These are phyloP conservation scores for Phytophthora litchii DNA, from an alignment of 352 stramenopile genomes.

Conservation along the genomic window DNA sequence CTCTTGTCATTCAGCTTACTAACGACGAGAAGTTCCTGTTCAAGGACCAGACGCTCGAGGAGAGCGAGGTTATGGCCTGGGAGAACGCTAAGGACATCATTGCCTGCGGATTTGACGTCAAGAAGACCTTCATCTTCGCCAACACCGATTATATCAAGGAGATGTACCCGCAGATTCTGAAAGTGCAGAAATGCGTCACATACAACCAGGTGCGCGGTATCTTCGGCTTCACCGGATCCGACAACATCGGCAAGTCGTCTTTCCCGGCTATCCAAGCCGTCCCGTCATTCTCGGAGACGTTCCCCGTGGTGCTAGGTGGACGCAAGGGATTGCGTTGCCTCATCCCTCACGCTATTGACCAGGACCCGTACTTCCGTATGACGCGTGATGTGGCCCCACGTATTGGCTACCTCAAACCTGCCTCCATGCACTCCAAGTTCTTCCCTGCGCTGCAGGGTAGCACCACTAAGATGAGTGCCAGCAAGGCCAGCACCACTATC, in stretches of 20 bases:
- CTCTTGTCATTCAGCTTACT: slow-evolving; percentile 99
- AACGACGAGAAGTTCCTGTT: slow-evolving; percentile 99
- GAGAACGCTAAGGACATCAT: slow-evolving; percentile 99
- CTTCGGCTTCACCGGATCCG: slow-evolving; percentile 98
- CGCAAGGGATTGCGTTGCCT: slow-evolving; percentile 95
- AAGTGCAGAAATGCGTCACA: slow-evolving; percentile 99
- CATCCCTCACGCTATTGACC: slow-evolving; percentile 99
- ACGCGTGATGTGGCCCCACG: slow-evolving; percentile 99
- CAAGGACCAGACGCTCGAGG: slow-evolving; percentile 94
- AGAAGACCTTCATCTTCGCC: slow-evolving; percentile 99
- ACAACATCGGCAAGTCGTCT: slow-evolving; percentile 99
- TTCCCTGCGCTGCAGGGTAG: slow-evolving; percentile 98
- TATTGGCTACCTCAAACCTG: slow-evolving; percentile 96
- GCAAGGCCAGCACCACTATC: slow-evolving; percentile 96
- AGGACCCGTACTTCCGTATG: slow-evolving; percentile 99
- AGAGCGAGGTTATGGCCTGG: slow-evolving; percentile 93
- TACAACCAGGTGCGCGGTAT: slow-evolving; percentile 98
- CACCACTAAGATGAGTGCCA: slow-evolving; percentile 99
- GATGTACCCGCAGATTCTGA: slow-evolving; percentile 99
- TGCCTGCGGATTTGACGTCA: slow-evolving; percentile 95
- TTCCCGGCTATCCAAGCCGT: slow-evolving; percentile 99
- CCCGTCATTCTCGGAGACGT: slow-evolving; percentile 98
- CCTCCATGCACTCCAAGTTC: slow-evolving; percentile 99
- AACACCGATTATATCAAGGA: slow-evolving; percentile 99
- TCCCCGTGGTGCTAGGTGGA: slow-evolving; percentile 91